phyloP scores from a whole-genome alignment of 2,329 filamentous ascomycete species.

The Epichloe hybrida region DNA sequence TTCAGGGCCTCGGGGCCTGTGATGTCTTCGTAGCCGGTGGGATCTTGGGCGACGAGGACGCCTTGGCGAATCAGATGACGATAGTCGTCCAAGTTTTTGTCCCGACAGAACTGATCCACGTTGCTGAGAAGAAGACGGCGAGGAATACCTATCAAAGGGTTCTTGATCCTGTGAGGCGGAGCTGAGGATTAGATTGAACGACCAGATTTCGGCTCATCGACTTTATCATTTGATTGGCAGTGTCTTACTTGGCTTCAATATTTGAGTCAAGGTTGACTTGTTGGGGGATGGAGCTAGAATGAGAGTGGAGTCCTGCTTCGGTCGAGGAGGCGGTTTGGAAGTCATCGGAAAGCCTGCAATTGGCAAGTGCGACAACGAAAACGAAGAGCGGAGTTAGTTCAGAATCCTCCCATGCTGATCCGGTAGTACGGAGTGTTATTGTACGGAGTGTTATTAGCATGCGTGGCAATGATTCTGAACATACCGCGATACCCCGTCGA shows the following conservation, averaged over 20 bases:
- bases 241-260: conserved; percentile 30
- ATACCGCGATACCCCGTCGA: conserved; percentile 4
- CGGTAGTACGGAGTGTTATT: not conserved
- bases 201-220: not conserved
- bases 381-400: not conserved
- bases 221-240: not conserved
- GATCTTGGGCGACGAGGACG: conserved; percentile 61
- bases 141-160: conserved; percentile 39
- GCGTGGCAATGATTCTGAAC: not conserved
- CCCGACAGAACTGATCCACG: conserved; percentile 47
- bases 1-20: conserved; percentile 41
- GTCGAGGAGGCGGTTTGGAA: conserved; percentile 18
- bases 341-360: conserved; percentile 13
- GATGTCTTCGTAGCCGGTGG: conserved; percentile 46
- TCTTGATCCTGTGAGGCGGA: conserved; percentile 25
- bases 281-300: conserved; percentile 15
- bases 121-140: conserved; percentile 35
- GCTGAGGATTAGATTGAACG: not conserved
- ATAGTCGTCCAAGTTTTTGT: conserved; percentile 45
- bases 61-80: conserved; percentile 49
- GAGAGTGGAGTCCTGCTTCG: conserved; percentile 23
- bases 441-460: not conserved
- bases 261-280: conserved; percentile 32
- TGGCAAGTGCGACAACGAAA: conserved; percentile 2
- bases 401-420: not conserved